These are phyloP conservation scores for Trypanosomatidae sp. DNA, from an alignment of 208 protist genomes.

Conservation along the genomic window DNA sequence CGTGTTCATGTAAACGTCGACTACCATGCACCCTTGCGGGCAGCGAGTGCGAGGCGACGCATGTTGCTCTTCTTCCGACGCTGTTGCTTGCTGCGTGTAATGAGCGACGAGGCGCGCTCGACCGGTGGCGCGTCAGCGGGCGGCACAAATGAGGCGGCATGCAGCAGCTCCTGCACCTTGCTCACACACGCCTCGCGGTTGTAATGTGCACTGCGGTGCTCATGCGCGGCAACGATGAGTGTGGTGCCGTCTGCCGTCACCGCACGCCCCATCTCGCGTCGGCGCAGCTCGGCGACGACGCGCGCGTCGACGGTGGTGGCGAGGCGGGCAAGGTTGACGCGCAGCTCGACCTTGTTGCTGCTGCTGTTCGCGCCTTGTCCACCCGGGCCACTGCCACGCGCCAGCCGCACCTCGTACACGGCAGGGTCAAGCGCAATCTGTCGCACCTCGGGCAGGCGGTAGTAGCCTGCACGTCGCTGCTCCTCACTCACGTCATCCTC, in stretches of 20 bases:
- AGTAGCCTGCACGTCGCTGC: constrained; percentile 40
- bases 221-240: constrained; percentile 52
- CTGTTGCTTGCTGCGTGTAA: constrained; percentile 29
- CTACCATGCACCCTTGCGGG: constrained; percentile 32
- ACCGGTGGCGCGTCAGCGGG: constrained; percentile 40
- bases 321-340: constrained; percentile 32
- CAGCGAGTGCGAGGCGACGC: constrained; percentile 22
- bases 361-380: constrained; percentile 73
- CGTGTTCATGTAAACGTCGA: neutral
- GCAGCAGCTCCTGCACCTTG: constrained; percentile 41
- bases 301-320: constrained; percentile 33
- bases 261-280: constrained; percentile 17
- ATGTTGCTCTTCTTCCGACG: constrained; percentile 37
- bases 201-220: constrained; percentile 57
- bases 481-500: neutral
- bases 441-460: constrained; percentile 17
- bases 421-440: constrained; percentile 25
- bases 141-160: constrained; percentile 63
- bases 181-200: constrained; percentile 63
- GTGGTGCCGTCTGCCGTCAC: constrained; percentile 33
- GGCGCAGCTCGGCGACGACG: constrained; percentile 18
- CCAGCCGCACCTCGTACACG: constrained; percentile 35
- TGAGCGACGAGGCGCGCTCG: constrained; percentile 19
- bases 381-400: constrained; percentile 67
- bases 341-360: constrained; percentile 83